A percentile compares a stretch with the other conserved stretches of the same genome.
Conservation (phyloP, 2,329 filamentous ascomycete genomes). For the Diaporthe sp. region DNA sequence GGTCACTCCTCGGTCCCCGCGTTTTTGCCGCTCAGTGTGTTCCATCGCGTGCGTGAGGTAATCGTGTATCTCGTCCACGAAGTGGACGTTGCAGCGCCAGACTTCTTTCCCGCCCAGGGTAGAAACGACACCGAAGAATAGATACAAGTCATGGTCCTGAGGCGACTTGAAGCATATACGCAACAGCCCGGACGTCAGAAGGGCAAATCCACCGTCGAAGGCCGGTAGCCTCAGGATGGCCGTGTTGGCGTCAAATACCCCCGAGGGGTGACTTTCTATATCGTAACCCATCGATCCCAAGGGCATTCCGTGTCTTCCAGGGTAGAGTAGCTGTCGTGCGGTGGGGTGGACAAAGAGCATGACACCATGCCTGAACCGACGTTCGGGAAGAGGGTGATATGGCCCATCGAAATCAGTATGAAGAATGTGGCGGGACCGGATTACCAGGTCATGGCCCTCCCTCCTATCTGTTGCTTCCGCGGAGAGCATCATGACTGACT, state of each 20-base stretch:
- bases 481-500: background rate
- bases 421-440: background rate
- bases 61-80: constrained; percentile 6
- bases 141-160: constrained; percentile 2
- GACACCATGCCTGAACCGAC: background rate
- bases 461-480: constrained; percentile 5
- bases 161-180: constrained; percentile 19
- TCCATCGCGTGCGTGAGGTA: background rate
- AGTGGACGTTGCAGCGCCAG: constrained; percentile 7
- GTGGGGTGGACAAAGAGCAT: constrained; percentile 20
- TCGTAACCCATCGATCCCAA: constrained; percentile 6
- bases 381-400: background rate
- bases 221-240: constrained; percentile 4
- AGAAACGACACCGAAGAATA: constrained; percentile 1
- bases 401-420: background rate
- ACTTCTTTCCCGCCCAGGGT: constrained; percentile 11
- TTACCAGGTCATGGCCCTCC: constrained; percentile 11
- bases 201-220: background rate
- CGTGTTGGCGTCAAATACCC: constrained; percentile 3
- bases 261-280: background rate
- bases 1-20: background rate
- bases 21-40: background rate
- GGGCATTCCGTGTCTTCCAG: constrained; percentile 4
- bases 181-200: background rate
- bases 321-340: constrained; percentile 2